Conservation (phyloP, 2,329 filamentous ascomycete genomes). For the Calonectria montana region DNA sequence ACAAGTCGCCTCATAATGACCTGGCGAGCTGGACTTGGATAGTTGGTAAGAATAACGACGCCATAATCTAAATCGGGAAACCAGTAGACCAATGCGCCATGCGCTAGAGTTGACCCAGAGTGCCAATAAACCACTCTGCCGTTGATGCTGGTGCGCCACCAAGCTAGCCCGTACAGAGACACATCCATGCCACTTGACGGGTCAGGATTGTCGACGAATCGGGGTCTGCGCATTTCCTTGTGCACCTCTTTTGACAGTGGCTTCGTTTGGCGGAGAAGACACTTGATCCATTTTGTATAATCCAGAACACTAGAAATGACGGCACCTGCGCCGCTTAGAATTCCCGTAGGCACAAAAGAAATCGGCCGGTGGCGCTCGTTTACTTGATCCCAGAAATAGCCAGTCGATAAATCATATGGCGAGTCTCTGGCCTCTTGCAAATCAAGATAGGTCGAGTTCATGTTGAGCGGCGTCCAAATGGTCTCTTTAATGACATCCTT, state of each 20-base stretch:
- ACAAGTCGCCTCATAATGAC: background rate
- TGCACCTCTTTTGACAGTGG: background rate
- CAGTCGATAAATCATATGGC: background rate
- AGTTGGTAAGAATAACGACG: background rate
- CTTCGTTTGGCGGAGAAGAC: background rate
- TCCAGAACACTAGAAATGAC: background rate
- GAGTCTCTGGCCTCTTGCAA: background rate
- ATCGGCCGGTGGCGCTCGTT: background rate
- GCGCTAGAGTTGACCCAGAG: background rate
- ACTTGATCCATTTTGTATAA: background rate
- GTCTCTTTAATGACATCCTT: background rate
- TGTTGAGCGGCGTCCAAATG: background rate
- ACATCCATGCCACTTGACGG: background rate
- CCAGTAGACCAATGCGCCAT: background rate
- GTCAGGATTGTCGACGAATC: background rate
- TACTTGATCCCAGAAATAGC: background rate
- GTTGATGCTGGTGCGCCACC: background rate
- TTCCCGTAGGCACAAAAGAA: background rate
- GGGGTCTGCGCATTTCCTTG: background rate
- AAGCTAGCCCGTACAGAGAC: background rate
- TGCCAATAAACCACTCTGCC: background rate
- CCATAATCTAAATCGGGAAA: background rate
- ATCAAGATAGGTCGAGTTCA: background rate
- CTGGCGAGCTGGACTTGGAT: background rate
- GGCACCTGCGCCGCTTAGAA: background rate